phyloP scores from a whole-genome alignment of 352 stramenopile species.

The Aphanomyces invadans region DNA sequence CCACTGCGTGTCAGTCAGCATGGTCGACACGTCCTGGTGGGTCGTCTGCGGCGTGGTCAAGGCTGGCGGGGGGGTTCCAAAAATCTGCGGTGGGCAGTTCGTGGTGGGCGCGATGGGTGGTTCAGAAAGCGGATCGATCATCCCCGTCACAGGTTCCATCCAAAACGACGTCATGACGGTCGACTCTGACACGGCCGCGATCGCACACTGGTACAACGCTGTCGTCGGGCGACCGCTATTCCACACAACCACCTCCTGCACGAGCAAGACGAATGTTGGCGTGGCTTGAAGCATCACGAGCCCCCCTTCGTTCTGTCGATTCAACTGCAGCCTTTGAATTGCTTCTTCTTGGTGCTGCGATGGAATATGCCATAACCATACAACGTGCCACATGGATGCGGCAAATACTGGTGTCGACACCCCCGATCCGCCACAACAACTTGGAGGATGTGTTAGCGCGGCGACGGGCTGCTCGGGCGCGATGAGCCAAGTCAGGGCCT shows the following conservation, averaged over 20 bases:
- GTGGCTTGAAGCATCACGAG: slow-evolving; percentile 14
- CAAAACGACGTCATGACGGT: slow-evolving; percentile 82
- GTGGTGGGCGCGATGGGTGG: neutral
- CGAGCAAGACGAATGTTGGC: slow-evolving; percentile 11
- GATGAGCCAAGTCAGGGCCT: slow-evolving; percentile 1
- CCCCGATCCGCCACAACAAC: slow-evolving; percentile 72
- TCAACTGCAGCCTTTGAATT: slow-evolving; percentile 1
- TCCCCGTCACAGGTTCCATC: slow-evolving; percentile 66
- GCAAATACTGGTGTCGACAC: slow-evolving; percentile 70
- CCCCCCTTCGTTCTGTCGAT: neutral
- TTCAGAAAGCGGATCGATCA: neutral
- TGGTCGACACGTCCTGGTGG: neutral
- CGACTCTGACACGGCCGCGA: slow-evolving; percentile 61
- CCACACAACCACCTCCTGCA: slow-evolving; percentile 71
- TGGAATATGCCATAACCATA: slow-evolving; percentile 71
- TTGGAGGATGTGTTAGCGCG: slow-evolving; percentile 29
- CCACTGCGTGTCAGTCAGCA: neutral
- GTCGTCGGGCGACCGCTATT: slow-evolving; percentile 65
- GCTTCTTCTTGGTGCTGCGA: slow-evolving; percentile 17
- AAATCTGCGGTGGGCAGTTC: neutral
- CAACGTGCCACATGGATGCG: slow-evolving; percentile 82
- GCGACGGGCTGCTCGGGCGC: slow-evolving; percentile 31
- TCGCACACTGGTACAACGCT: slow-evolving; percentile 69
- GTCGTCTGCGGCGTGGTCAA: neutral
- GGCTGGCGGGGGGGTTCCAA: slow-evolving; percentile 3